Base-by-base conservation (phyloP, 495 filamentous ascomycete genomes). In the Talaromyces borbonicus region DNA sequence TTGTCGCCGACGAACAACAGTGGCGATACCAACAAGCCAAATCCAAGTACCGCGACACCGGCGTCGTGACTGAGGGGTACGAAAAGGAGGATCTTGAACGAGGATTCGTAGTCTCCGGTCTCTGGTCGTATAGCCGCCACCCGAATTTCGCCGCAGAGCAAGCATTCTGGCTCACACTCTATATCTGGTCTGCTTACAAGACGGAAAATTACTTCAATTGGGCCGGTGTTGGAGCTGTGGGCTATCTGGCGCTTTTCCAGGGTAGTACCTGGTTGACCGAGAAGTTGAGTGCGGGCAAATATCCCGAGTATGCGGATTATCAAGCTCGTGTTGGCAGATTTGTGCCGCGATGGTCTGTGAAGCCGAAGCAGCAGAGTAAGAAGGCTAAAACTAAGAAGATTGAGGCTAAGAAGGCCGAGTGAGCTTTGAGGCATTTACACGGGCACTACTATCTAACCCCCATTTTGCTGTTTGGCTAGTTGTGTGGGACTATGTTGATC, bases 141-240 rank as follows among this genome's bases (percentile, higher is more conserved):
- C 93, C 93, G 30, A 97, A 97, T 65, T 97, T 96, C 57, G 77
- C 82, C 22, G 84, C 86, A 30, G 93, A 99, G 63, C 90, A 97
- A 66, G 74, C 81, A 22, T 79, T 97, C 58, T 99, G 93, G 93
- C 62, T 94, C 27, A 57, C 75, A 20, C 57, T 96, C 46, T 97
- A 97, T 59, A 72, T 83, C 48, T 99, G 92, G 92, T 75, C 73
- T 49, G 87, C 82, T 63, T 87, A 71, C 59, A 72, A 76, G 46
- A 85, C 81, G 14, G 74, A 80, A 29, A 75, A 67, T 6, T 73
- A 79, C 38, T 79, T 77, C 59, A 89, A 83, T 62, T 99, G 90
- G 90, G 77, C 83, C 2, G 77, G 73, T 14, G 49, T 78, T n/a
- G 92, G 90, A 9, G 70, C 81, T 0, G 9, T 85, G 4, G 67